A percentile compares a stretch with the other conserved stretches of the same genome.
These are phyloP conservation scores for Tephrocybe sp. DNA, from an alignment of 768 basidiomycete genomes.

Conservation along the genomic window DNA sequence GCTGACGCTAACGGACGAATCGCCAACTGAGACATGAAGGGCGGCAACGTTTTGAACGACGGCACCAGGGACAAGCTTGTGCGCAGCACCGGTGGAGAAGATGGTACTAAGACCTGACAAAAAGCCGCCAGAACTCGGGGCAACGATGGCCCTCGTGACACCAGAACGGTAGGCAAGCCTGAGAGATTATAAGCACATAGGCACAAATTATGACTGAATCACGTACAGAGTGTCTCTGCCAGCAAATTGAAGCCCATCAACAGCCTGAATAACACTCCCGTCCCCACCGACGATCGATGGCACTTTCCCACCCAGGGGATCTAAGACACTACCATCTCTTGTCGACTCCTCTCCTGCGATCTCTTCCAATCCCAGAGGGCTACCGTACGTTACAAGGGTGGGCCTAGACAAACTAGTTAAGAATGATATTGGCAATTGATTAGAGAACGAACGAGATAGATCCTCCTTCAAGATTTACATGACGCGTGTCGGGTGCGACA, in stretches of 20 bases:
- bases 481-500: slow-evolving; percentile 16
- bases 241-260: slow-evolving; percentile 66
- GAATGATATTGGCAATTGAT: background rate
- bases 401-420: slow-evolving; percentile 25
- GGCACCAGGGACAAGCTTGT: slow-evolving; percentile 61
- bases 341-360: slow-evolving; percentile 69
- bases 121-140: slow-evolving; percentile 56
- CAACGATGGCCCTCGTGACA: slow-evolving; percentile 52
- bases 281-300: slow-evolving; percentile 53
- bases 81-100: slow-evolving; percentile 59
- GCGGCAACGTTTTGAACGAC: slow-evolving; percentile 61
- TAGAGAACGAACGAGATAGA: slow-evolving; percentile 36
- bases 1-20: slow-evolving; percentile 58
- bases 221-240: slow-evolving; percentile 71
- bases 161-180: slow-evolving; percentile 71
- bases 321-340: slow-evolving; percentile 59
- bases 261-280: slow-evolving; percentile 51
- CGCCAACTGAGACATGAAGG: slow-evolving; percentile 60
- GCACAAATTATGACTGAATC: background rate
- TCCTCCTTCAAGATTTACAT: slow-evolving; percentile 70
- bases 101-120: slow-evolving; percentile 61
- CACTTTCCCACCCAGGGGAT: slow-evolving; percentile 42
- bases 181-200: background rate
- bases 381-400: slow-evolving; percentile 69
- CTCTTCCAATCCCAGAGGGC: slow-evolving; percentile 65